Base-by-base conservation (phyloP, 2,329 filamentous ascomycete genomes). In the Boeremia exigua region DNA sequence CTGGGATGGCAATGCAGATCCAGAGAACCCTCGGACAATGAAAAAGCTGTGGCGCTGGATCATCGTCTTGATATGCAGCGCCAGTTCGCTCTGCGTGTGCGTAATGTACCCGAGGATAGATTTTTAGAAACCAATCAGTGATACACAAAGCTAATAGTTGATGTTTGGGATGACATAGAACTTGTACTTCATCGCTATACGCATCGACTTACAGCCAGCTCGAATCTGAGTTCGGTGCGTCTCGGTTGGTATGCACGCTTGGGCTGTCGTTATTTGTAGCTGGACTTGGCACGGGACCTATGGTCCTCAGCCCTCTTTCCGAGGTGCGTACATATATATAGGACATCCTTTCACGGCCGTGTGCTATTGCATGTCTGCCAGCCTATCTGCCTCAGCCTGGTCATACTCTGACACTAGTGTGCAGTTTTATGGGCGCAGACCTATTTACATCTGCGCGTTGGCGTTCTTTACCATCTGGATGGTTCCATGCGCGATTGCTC, bases 111-210 rank as follows among this genome's bases (percentile, higher is more conserved):
- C 15, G 11, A 7, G 3, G 27, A 14, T n/a, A 25, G 29, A 23
- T 15, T 9, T 27, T n/a, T 30, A 36, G 33, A n/a, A n/a, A n/a
- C 37, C 54, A 40, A 38, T 42, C 23, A 12, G 10, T 8, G 43
- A 25, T 25, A 33, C 28, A 23, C 61, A 61, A 40, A 63, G 27
- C 23, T 14, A 19, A 23, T 45, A 17, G 8, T 50, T 57, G 23
- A 43, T 48, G n/a, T n/a, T n/a, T n/a, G n/a, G n/a, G n/a, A n/a
- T n/a, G n/a, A n/a, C n/a, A n/a, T 66, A 92, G 89, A 48, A 96
- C 92, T 8, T 92, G 88, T 71, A 86, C 90, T 1, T 93, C 89
- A 43, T 95, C 92, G n/a, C 86, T 96, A 66, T 96, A 97, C 75
- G 94, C 92, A 0, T 86, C 86, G 11, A 95, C 90, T 0, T 97